Conservation (phyloP, 139 green algal genomes). For the Haematococcus lacustris region DNA sequence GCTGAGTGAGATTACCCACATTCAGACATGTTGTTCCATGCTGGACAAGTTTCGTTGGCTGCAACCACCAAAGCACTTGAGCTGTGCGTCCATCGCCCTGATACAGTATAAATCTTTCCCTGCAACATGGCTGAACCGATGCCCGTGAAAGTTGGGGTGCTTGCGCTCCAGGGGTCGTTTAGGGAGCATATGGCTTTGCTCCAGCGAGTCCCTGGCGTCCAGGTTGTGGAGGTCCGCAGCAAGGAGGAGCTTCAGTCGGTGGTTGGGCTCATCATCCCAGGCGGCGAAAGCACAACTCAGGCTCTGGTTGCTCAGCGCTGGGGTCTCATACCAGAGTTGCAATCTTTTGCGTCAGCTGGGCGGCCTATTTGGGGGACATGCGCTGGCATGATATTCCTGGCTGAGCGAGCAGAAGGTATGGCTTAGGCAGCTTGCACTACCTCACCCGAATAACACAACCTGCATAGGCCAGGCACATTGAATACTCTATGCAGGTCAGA, state of each 20-base stretch:
- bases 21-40: too few relatives aligned
- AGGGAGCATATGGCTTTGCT: slow-evolving; percentile 79
- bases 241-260: slow-evolving; percentile 66
- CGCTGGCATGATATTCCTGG: slow-evolving; percentile 96
- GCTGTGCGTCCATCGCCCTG: too few relatives aligned
- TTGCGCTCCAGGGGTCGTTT: slow-evolving; percentile 89
- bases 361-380: slow-evolving; percentile 96
- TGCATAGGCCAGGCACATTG: too few relatives aligned
- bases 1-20: too few relatives aligned
- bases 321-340: slow-evolving; percentile 76
- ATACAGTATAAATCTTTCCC: too few relatives aligned
- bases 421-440: too few relatives aligned
- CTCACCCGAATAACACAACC: too few relatives aligned
- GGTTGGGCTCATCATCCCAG: slow-evolving; percentile 85
- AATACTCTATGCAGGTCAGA: slow-evolving; percentile 82
- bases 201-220: slow-evolving; percentile 44
- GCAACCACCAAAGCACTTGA: too few relatives aligned
- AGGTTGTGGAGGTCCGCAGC: slow-evolving; percentile 78
- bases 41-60: too few relatives aligned
- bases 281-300: slow-evolving; percentile 93
- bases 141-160: too few relatives aligned
- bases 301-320: slow-evolving; percentile 79
- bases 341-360: slow-evolving; percentile 49
- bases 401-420: slow-evolving; percentile 60
- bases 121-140: too few relatives aligned